These are phyloP conservation scores for Vigna reflexopilosa DNA, from an alignment of 306 rosid genomes.

Conservation along the genomic window DNA sequence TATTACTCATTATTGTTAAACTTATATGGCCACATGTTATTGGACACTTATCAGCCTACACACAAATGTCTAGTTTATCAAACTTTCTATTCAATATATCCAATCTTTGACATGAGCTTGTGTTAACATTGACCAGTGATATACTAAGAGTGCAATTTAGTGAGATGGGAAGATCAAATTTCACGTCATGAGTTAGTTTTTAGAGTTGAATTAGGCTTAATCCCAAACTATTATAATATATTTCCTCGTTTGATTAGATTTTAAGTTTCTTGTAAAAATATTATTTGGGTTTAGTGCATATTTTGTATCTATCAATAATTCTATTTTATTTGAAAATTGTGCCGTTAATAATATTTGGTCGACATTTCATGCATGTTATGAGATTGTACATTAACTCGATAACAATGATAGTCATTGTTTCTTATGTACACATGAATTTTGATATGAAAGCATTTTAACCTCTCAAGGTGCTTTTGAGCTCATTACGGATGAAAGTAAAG, in stretches of 20 bases:
- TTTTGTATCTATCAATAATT: background rate
- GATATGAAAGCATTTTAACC: constrained; percentile 43
- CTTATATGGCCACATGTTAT: no score
- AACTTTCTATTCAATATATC: no score
- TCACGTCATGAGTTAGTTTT: no score
- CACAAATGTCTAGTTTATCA: no score
- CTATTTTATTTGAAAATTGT: constrained; percentile 4
- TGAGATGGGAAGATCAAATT: no score
- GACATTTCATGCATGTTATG: constrained; percentile 14
- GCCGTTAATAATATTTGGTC: constrained; percentile 4
- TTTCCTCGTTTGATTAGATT: background rate
- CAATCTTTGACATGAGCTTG: no score
- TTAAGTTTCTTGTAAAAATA: background rate
- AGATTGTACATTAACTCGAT: constrained; percentile 27
- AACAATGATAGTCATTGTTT: constrained; percentile 25
- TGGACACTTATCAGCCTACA: no score
- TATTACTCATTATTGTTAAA: no score
- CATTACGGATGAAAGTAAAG: constrained; percentile 84
- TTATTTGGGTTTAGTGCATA: background rate
- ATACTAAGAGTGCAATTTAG: no score
- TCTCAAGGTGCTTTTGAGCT: constrained; percentile 86
- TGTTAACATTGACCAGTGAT: no score
- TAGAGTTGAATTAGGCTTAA: no score
- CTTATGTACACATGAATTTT: constrained; percentile 28
- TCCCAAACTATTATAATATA: no score